Base-by-base conservation (phyloP, 2,329 filamentous ascomycete genomes). In the Hymenoscyphus albidus region DNA sequence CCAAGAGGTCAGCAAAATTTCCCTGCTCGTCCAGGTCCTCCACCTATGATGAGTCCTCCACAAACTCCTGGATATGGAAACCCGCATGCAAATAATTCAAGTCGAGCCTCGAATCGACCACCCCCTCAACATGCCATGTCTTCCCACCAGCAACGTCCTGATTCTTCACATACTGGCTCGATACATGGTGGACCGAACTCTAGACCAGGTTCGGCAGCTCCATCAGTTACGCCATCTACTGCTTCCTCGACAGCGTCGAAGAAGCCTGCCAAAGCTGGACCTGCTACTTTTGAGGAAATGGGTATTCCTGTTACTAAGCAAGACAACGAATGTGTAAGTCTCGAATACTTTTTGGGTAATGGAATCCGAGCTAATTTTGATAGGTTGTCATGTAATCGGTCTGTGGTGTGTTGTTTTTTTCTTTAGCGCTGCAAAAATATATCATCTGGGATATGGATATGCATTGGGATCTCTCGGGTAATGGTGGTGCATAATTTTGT, bases 281-380 rank as follows among this genome's bases (percentile, higher is more conserved):
- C 95, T 0, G 92, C 95, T 72, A 98, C 95, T 0, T 99, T 99
- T 76, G 94, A 97, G 75, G 93, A 96, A 75, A 99, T 99, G 95
- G 95, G 95, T 48, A 94, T 99, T 71, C 92, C 93, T 6, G 85
- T 88, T 72, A 88, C 83, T 58, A 93, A 95, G 77, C 85, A 88
- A 67, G 91, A 97, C n/a, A 85, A 86, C 70, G 93, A 98, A 78
- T 99, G 94, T 81, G 93, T 97, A 75, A 72, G 75, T 73, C 54
- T n/a, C 14, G 5, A 51, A 35, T 6, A 39, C 2, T 32, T 2
- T n/a, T 38, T 10, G 14, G 0, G 2, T 54, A 6, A 9, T 18
- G 14, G 10, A 27, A 18, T 22, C n/a, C 16, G n/a, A 35, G n/a
- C 39, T 59, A 63, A 61, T 68, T 67, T 68, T 67, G 9, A 22